phyloP scores from a whole-genome alignment of 352 stramenopile genomes.

The Globisporangium okanoganense region DNA sequence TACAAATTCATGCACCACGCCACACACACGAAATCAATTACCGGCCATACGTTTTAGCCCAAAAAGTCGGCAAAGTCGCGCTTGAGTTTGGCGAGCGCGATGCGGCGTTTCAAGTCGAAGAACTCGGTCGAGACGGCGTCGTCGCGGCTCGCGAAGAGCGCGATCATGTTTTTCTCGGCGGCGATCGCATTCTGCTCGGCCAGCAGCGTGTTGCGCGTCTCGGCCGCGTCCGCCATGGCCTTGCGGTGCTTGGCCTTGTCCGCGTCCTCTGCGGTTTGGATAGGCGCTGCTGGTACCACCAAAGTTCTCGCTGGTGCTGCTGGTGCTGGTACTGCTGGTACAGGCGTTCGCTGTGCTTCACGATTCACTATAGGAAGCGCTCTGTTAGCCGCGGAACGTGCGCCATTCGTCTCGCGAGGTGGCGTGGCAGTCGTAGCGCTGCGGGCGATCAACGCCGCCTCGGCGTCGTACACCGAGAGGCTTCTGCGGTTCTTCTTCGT shows the following conservation, averaged over 20 bases:
- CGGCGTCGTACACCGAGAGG: constrained; percentile 4
- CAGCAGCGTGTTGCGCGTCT: constrained; percentile 13
- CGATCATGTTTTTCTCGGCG: constrained; percentile 14
- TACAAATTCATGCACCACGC: too few relatives aligned
- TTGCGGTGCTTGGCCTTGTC: constrained; percentile 8
- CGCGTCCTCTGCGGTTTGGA: neutral
- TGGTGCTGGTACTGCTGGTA: neutral
- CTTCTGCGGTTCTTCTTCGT: constrained; percentile 4
- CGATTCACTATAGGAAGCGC: neutral
- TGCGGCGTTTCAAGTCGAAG: constrained; percentile 15
- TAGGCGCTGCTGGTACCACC: neutral
- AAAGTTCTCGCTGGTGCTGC: neutral
- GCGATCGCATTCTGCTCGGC: constrained; percentile 17
- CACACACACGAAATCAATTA: too few relatives aligned
- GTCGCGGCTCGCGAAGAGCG: constrained; percentile 11
- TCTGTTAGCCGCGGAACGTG: neutral
- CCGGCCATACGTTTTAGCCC: too few relatives aligned
- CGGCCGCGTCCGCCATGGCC: constrained; percentile 10
- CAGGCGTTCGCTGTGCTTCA: neutral
- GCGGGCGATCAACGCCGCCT: neutral
- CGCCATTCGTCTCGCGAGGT: neutral
- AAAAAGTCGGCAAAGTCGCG: constrained; percentile 11
- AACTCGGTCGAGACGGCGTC: constrained; percentile 13
- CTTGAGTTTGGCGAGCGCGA: constrained; percentile 13
- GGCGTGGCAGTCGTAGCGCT: neutral